A percentile compares a stretch with the other conserved stretches of the same genome.
phyloP scores from a whole-genome alignment of 306 rosid species.

The Prunus dulcis region DNA sequence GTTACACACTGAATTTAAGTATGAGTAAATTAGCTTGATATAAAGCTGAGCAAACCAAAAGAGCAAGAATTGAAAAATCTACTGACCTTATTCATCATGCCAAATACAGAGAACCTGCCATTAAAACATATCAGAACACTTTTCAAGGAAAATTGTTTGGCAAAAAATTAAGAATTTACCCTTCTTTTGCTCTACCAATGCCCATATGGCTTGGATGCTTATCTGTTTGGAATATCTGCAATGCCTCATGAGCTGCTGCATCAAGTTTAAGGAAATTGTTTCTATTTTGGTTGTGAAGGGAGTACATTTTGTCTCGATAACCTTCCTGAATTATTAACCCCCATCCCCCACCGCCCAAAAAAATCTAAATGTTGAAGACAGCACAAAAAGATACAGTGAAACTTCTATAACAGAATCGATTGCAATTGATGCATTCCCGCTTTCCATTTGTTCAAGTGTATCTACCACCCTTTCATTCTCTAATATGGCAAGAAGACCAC shows the following conservation, averaged over 20 bases:
- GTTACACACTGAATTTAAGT: slow-evolving; percentile 70
- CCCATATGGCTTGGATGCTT: slow-evolving; percentile 99
- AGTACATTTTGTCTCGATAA: slow-evolving; percentile 19
- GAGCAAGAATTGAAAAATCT: slow-evolving; percentile 17
- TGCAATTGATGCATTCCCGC: slow-evolving; percentile 69
- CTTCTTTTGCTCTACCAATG: slow-evolving; percentile 97
- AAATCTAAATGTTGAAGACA: slow-evolving; percentile 17
- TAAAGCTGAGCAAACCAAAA: slow-evolving; percentile 11
- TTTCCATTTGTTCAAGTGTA: slow-evolving; percentile 75
- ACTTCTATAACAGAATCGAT: slow-evolving; percentile 76
- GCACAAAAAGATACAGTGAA: slow-evolving; percentile 70
- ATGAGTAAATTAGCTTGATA: slow-evolving; percentile 23
- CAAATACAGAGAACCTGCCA: slow-evolving; percentile 91
- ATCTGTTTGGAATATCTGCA: slow-evolving; percentile 96
- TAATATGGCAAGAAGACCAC: slow-evolving; percentile 95
- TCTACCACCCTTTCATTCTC: slow-evolving; percentile 90
- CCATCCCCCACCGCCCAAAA: neutral
- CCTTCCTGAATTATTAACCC: slow-evolving; percentile 9
- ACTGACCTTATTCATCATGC: slow-evolving; percentile 96
- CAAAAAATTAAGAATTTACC: slow-evolving; percentile 47
- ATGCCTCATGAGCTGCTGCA: slow-evolving; percentile 85
- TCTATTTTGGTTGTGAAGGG: slow-evolving; percentile 64
- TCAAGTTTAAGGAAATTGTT: slow-evolving; percentile 90
- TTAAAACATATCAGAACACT: slow-evolving; percentile 24
- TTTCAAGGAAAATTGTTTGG: slow-evolving; percentile 12